Conservation (phyloP, 495 filamentous ascomycete species). For the Trichoderma virens region DNA sequence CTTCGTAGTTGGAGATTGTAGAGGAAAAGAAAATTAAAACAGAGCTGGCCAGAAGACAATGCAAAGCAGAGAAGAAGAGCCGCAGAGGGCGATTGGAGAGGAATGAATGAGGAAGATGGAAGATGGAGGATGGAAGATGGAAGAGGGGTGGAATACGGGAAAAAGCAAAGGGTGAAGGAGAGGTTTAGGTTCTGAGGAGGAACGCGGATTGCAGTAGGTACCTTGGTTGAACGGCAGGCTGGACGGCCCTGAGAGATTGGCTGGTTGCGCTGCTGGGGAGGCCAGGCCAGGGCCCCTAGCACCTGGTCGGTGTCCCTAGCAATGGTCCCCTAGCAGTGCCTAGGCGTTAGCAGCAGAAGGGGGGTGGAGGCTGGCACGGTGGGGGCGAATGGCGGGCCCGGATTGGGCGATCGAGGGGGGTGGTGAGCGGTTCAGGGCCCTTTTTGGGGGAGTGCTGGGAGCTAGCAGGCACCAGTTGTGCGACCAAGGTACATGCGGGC, state of each 20-base stretch:
- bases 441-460: no score
- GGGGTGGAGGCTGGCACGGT: no score
- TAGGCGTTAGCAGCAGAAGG: no score
- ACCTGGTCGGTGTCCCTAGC: neutral
- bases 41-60: constrained; percentile 9
- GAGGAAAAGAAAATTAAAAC: neutral
- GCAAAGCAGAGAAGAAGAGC: constrained; percentile 7
- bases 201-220: neutral
- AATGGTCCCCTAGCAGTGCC: neutral
- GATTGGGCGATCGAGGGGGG: no score
- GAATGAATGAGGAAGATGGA: constrained; percentile 4
- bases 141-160: constrained; percentile 10
- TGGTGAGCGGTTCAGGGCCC: no score
- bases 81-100: constrained; percentile 6
- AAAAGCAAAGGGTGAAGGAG: constrained; percentile 8
- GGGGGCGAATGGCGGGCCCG: no score
- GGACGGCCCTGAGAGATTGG: neutral
- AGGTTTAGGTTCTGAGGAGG: constrained; percentile 4
- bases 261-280: no score
- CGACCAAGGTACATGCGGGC: no score
- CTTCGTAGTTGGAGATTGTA: neutral
- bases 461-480: no score
- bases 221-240: neutral
- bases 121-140: constrained; percentile 7
- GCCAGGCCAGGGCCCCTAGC: neutral